These are phyloP conservation scores for Adansonia madagascariensis DNA, from an alignment of 441 rosid species.

Conservation along the genomic window DNA sequence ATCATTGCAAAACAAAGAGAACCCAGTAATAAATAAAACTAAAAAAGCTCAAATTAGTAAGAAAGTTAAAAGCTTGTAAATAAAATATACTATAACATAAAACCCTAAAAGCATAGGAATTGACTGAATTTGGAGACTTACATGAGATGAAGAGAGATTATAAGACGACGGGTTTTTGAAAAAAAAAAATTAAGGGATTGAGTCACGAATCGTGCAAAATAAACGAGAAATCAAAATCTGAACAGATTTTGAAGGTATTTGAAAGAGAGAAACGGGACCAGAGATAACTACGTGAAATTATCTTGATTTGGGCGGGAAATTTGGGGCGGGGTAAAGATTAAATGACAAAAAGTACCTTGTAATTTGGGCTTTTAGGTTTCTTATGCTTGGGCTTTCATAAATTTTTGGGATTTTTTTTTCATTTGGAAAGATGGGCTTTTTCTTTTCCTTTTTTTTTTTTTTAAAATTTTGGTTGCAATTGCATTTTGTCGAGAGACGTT, in stretches of 20 bases:
- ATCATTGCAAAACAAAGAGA: constrained; percentile 8
- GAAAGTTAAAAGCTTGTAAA: not conserved
- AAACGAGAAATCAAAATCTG: not conserved
- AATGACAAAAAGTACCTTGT: not conserved
- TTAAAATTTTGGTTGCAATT: too few species aligned
- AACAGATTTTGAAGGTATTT: constrained; percentile 4
- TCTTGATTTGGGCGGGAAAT: not conserved
- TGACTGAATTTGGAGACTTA: constrained; percentile 2
- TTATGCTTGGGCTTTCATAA: not conserved
- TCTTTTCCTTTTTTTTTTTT: too few species aligned
- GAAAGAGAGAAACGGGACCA: not conserved
- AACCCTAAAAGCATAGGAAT: constrained; percentile 22
- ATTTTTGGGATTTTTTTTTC: not conserved
- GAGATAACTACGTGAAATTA: not conserved
- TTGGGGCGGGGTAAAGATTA: not conserved
- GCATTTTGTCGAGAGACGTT: too few species aligned
- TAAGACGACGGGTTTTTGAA: not conserved
- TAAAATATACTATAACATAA: not conserved
- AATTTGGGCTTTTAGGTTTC: not conserved
- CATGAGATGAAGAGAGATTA: not conserved
- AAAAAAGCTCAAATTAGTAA: not conserved
- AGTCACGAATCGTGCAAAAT: not conserved
- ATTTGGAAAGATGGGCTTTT: not conserved
- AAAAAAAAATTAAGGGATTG: not conserved
- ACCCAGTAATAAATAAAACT: not conserved